Evolutionary conservation across 352 stramenopile species (phyloP), one percentile per base, ranked within the genome.

Genomic region (Globisporangium okanoganense): DNA sequence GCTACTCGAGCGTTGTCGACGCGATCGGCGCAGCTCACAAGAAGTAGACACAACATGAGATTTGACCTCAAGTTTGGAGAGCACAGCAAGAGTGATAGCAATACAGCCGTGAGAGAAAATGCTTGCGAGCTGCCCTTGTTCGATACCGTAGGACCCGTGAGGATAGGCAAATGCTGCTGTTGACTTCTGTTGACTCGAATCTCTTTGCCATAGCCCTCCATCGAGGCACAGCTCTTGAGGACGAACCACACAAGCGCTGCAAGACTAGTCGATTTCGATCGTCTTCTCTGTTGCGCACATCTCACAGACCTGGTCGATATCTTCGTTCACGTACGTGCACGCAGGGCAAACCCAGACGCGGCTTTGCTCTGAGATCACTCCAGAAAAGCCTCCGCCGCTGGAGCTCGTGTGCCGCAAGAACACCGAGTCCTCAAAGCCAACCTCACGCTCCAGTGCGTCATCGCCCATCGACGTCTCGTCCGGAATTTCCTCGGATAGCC

Each of bases 11-110:
- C 43, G 88, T 98, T 33, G 57, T 63, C 0, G 83, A 97, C 22
- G 93, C 92, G 18, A 83, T 98, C 12, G 94, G 93, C 47, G 80
- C 82, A 8, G 81, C 80, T 29, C 83, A 93, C 69, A 88, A 87
- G 59, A 73, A 82, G 64, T 67, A 64, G 36, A 16, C 25, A n/a
- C 24, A 24, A 13, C n/a, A 35, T 18, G 36, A 43, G 36, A 43
- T 18, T 33, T 33, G 29, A 33, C 29, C 29, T 3, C 36, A 43
- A 43, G 36, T 6, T 14, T 18, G 36, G 36, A 43, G 13, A 43
- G 5, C 36, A 43, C n/a, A 3, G 16, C 36, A n/a, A 8, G 13
- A 43, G 12, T 43, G 36, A n/a, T 43, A 43, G 6, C 13, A 43
- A n/a, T n/a, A 43, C 36, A 43, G n/a, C 13, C 13, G 20, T 43